Base-by-base conservation (phyloP, 2,329 filamentous ascomycete genomes). In the Penicillium brasilianum region DNA sequence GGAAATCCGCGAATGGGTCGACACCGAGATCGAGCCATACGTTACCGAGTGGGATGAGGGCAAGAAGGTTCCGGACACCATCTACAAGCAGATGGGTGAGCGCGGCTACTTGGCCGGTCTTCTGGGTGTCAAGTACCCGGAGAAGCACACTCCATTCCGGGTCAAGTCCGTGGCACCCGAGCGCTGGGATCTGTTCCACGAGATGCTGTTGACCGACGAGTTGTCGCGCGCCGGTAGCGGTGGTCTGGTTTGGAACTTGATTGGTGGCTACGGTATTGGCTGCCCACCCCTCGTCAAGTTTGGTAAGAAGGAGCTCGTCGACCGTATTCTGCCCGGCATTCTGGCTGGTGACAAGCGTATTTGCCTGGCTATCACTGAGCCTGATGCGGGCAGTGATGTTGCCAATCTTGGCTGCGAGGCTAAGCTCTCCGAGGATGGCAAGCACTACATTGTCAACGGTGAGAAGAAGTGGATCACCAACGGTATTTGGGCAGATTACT, bases 381-480 rank as follows among this genome's bases (percentile, higher is more conserved):
- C 90, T 62, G 94, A 98, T 80, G 95, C 93, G 13, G 95, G 95
- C 48, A 92, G 88, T 67, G 95, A 99, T 76, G 95, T 99, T 10
- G 95, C 95, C 61, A 98, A 97, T 80, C 77, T 99, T 68, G 95
- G 89, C 14, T 98, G 94, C 78, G 93, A 98, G 83, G 95, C 95
- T 28, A 97, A 97, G 84, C 85, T 98, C 60, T 91, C 87, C 65
- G 91, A 95, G 70, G 95, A 99, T 72, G 95, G 95, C 74, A 98
- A 98, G 84, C 92, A 98, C 82, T 99, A 96, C 81, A 98, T 98
- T 69, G 95, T 99, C 80, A 99, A 98, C 74, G 95, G 95, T 58
- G 94, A 97, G 87, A 98, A 99, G 90, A 99, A 99, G 83, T 98
- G 95, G 94, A 98, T 98, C 79, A 98, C 94, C 72, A 99, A 99